A percentile compares a stretch with the other conserved stretches of the same genome.
Conservation (phyloP, 1,284 basidiomycete genomes). For the Taiwanofungus camphoratus region DNA sequence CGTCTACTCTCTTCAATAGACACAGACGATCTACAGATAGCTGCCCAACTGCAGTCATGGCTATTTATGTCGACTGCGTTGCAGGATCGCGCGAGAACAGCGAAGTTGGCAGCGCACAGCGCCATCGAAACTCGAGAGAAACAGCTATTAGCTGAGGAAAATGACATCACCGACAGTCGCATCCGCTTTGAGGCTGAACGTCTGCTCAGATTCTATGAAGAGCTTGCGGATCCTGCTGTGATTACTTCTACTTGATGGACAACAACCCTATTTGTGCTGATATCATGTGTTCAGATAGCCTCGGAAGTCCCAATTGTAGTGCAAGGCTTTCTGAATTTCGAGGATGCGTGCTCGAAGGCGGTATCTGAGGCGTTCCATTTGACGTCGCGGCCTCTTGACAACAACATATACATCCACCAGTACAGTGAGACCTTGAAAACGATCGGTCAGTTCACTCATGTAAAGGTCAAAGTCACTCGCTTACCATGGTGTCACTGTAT, state of each 20-base stretch:
- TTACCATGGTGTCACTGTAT: neutral
- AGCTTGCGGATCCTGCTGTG: slow-evolving; percentile 15
- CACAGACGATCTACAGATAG: slow-evolving; percentile 16
- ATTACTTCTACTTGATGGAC: neutral
- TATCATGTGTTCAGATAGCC: slow-evolving; percentile 9
- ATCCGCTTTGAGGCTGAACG: slow-evolving; percentile 22
- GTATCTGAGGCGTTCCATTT: slow-evolving; percentile 10
- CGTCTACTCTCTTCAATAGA: neutral
- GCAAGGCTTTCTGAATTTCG: slow-evolving; percentile 10
- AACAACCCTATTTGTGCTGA: neutral
- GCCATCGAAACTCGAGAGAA: slow-evolving; percentile 11
- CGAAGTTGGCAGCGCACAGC: slow-evolving; percentile 6
- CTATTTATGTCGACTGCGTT: slow-evolving; percentile 21
- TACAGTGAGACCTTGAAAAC: slow-evolving; percentile 13
- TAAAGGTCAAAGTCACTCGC: neutral
- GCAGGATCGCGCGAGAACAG: slow-evolving; percentile 9
- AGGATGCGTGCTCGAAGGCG: slow-evolving; percentile 7
- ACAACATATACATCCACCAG: slow-evolving; percentile 10
- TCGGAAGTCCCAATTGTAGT: slow-evolving; percentile 11
- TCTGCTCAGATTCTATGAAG: slow-evolving; percentile 21
- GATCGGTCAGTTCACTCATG: slow-evolving; percentile 13
- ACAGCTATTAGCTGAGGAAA: slow-evolving; percentile 18
- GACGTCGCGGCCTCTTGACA: slow-evolving; percentile 11
- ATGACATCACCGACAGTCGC: slow-evolving; percentile 20
- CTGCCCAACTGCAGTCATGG: slow-evolving; percentile 23